These are phyloP conservation scores for Perkinsus marinus DNA, from an alignment of 169 alveolate species.

Conservation along the genomic window DNA sequence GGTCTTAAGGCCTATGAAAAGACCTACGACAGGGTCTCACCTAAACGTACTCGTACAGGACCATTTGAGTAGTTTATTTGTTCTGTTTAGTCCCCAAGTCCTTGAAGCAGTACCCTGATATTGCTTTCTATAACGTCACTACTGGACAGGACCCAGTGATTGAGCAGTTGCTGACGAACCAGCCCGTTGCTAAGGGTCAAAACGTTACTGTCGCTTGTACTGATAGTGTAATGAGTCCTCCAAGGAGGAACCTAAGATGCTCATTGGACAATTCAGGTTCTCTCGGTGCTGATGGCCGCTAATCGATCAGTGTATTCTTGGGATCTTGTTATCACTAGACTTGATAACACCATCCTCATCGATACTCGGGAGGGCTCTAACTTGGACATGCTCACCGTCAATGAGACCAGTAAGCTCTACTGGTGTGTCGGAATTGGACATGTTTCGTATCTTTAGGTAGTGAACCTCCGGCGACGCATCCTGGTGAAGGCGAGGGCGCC, in stretches of 20 bases:
- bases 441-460: not conserved
- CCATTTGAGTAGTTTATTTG: too few species aligned
- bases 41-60: not conserved
- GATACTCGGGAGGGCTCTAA: slow-evolving; percentile 69
- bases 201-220: not conserved
- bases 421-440: too few species aligned
- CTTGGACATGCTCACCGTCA: slow-evolving; percentile 61
- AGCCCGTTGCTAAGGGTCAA: not conserved
- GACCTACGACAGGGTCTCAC: not conserved
- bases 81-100: not conserved
- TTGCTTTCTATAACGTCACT: not conserved
- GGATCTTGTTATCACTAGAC: slow-evolving; percentile 57
- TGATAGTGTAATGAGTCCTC: not conserved
- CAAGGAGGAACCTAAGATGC: not conserved
- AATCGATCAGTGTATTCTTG: slow-evolving; percentile 66
- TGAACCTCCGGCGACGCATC: not conserved
- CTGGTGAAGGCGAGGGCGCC: not conserved
- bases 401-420: slow-evolving; percentile 42
- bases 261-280: slow-evolving; percentile 14
- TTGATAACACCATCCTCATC: slow-evolving; percentile 55
- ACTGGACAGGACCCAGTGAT: not conserved
- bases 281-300: slow-evolving; percentile 62
- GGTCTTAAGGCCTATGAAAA: not conserved
- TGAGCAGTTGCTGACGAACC: not conserved
- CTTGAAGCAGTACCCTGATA: not conserved